Conservation (phyloP, 371 early-diverging fungal species). For the Scutellospora calospora region DNA sequence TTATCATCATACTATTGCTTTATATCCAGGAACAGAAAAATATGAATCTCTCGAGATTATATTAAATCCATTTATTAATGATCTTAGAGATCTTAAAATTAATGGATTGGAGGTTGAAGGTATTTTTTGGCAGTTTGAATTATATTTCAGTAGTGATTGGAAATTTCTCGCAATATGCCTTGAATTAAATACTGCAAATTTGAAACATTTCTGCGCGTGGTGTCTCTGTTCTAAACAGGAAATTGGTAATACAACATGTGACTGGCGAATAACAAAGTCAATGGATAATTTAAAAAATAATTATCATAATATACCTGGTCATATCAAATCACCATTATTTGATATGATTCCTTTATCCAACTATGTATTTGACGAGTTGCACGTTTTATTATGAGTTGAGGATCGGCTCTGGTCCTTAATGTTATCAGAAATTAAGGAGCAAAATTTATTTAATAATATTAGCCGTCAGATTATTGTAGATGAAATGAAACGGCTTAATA, state of each 20-base stretch:
- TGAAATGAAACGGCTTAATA: neutral
- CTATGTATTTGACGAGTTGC: constrained; percentile 8
- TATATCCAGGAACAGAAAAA: constrained; percentile 14
- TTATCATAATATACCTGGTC: neutral
- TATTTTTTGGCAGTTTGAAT: neutral
- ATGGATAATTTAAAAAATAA: neutral
- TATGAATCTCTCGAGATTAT: neutral
- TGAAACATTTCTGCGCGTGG: neutral
- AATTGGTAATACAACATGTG: neutral
- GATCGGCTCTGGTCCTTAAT: neutral
- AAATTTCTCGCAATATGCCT: constrained; percentile 10
- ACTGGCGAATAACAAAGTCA: neutral
- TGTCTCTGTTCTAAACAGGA: constrained; percentile 3
- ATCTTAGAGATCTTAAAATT: neutral
- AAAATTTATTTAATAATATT: constrained; percentile 9
- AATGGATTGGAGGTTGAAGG: neutral
- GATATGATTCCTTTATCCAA: constrained; percentile 19
- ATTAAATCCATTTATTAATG: constrained; percentile 9
- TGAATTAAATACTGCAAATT: neutral
- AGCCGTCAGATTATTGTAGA: neutral
- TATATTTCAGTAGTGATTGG: constrained; percentile 20
- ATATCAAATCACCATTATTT: neutral
- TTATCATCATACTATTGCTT: constrained; percentile 4
- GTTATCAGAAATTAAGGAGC: constrained; percentile 1
- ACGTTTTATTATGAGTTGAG: constrained; percentile 3